Base-by-base conservation (phyloP, 257 asterid genomes). In the Lantana camara region DNA sequence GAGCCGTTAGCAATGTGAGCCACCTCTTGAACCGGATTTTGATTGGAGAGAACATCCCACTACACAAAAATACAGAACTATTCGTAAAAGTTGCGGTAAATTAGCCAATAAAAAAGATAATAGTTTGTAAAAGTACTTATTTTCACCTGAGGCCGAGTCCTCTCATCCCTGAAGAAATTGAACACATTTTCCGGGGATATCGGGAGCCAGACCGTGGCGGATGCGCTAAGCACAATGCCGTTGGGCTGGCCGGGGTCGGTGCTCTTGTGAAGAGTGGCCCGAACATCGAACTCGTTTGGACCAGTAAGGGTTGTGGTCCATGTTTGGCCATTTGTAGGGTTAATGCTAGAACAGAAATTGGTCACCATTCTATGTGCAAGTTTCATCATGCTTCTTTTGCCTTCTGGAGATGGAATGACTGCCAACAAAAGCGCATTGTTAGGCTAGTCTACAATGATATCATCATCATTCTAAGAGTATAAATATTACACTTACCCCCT, bases 21-120 rank as follows among this genome's bases (percentile, higher is more conserved):
- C 47, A 94, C 87, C 37, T 88, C 98, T 75, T 90, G 96, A 11
- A 94, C 96, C 3, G 99, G 95, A 47, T 84, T 85, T 70, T 88
- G 96, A 67, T 82, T 84, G 22, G 95, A 85, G 52, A 94, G 91
- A 11, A 86, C 97, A 78, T 94, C 99, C 99, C 98, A 94, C 99
- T 94, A n/a, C n/a, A n/a, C n/a, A n/a, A n/a, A n/a, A n/a, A n/a
- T n/a, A n/a, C n/a, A n/a, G n/a, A n/a, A n/a, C n/a, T n/a, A n/a
- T n/a, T n/a, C n/a, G n/a, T n/a, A n/a, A n/a, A n/a, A n/a, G n/a
- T n/a, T n/a, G n/a, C n/a, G n/a, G n/a, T n/a, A n/a, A n/a, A n/a
- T n/a, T n/a, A n/a, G n/a, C n/a, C n/a, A n/a, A n/a, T n/a, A n/a
- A n/a, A n/a, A n/a, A n/a, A n/a, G n/a, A n/a, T 9, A 7, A 3